These are phyloP conservation scores for Diaporthe aspalathi DNA, from an alignment of 2,329 filamentous ascomycete species.

Conservation along the genomic window DNA sequence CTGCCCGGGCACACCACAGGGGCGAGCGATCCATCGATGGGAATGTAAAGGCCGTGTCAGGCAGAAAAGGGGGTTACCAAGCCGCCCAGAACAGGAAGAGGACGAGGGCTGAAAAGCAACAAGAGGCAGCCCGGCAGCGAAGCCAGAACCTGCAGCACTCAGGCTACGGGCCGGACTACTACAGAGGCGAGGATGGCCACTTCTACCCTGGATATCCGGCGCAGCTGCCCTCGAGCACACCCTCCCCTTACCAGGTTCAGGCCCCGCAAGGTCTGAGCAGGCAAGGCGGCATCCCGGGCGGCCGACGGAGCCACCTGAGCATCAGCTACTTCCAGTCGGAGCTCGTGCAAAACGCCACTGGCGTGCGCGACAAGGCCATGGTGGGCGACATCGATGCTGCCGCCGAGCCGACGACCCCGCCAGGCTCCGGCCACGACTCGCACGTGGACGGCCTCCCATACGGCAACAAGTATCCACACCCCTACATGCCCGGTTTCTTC, in stretches of 20 bases:
- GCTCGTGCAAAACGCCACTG: background rate
- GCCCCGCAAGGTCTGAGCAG: background rate
- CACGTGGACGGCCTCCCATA: background rate
- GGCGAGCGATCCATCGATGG: conserved; percentile 13
- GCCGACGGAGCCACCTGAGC: background rate
- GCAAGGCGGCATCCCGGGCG: background rate
- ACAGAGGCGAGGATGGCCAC: background rate
- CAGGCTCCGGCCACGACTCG: conserved; percentile 14
- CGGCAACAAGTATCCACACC: background rate
- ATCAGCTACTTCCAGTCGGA: conserved; percentile 3
- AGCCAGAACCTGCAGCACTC: conserved; percentile 32
- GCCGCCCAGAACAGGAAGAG: conserved; percentile 43
- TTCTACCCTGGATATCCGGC: conserved; percentile 15
- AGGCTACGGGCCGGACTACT: background rate
- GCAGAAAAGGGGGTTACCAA: conserved; percentile 45
- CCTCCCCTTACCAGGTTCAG: background rate
- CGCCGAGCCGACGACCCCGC: conserved; percentile 30
- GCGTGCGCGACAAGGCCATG: background rate
- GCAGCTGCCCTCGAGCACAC: conserved; percentile 1
- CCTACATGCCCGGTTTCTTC: conserved; percentile 13
- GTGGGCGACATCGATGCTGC: background rate
- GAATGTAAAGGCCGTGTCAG: conserved; percentile 42
- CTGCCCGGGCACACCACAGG: conserved; percentile 36
- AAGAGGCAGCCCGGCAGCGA: conserved; percentile 23
- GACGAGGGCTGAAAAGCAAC: conserved; percentile 30